Percentiles rank a stretch among this genome's conserved stretches.
Evolutionary conservation across 2,329 filamentous ascomycete species (phyloP).

Genomic region (Magnaporthales sp.): DNA sequence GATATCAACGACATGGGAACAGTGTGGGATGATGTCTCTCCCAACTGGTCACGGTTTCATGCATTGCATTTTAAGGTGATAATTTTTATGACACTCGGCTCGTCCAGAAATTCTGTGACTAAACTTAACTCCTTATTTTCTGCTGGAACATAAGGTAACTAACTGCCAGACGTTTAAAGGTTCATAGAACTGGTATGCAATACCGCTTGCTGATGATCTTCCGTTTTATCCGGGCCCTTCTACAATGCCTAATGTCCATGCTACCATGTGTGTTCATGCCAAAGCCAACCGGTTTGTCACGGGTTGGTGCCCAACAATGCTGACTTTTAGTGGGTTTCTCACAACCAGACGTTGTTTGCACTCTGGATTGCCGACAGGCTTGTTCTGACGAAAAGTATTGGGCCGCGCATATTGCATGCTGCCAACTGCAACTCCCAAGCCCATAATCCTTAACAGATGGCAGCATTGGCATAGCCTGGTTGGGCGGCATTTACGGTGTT

Average conservation of each 20-base stretch:
- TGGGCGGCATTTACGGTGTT: background rate
- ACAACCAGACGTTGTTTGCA: background rate
- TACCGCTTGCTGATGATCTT: background rate
- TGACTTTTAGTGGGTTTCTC: background rate
- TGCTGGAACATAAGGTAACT: background rate
- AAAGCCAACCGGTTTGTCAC: background rate
- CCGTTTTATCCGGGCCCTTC: background rate
- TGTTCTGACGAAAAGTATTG: background rate
- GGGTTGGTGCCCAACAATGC: too few relatives aligned
- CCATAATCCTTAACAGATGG: background rate
- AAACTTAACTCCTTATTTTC: background rate
- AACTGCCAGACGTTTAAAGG: background rate
- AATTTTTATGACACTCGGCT: constrained; percentile 4
- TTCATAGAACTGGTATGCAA: background rate
- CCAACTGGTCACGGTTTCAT: constrained; percentile 4
- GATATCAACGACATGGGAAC: constrained; percentile 6
- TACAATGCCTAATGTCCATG: background rate
- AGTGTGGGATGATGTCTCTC: background rate
- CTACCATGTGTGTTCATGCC: background rate
- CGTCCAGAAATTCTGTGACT: constrained; percentile 1
- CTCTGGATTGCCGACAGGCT: background rate
- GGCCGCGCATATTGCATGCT: background rate
- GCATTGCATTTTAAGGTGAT: constrained; percentile 6
- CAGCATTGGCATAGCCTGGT: background rate
- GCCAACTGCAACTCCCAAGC: background rate